Base-by-base conservation (phyloP, 2,329 filamentous ascomycete genomes). In the Penicillium sp. region DNA sequence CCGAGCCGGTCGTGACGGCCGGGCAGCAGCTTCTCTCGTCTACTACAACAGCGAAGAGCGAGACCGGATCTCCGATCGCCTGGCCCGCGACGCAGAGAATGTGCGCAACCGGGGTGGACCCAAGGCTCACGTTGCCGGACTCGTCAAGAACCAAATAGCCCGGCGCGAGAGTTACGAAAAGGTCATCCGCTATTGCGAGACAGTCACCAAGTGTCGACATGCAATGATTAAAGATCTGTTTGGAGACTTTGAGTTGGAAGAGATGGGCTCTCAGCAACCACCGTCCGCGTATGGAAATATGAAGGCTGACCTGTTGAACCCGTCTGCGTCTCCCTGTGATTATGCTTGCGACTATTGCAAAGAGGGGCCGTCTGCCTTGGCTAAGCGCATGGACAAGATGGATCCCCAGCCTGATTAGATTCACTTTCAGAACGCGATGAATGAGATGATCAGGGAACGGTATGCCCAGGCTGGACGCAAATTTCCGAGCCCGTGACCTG, bases 31-130 rank as follows among this genome's bases (percentile, higher is more conserved):
- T 60, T 97, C 92, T 70, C 91, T 96, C 55, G 79, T 98, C 55
- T 96, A 97, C 76, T 98, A 97, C 77, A 92, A 88, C 60, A 86
- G 90, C 13, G 91, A 96, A 74, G 93, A 97, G 70, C 82, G 91
- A 27, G 90, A 96, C 69, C 85, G 92, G 1, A 86, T 90, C 10
- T 85, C 83, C 10, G 77, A 76, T 27, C 80, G 84, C 56, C 77
- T 87, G 66, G 68, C 72, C 16, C 71, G 76, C 11, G 82, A 82
- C 61, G 72, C 65, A 57, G 77, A 71, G 58, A 76, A 70, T 35
- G 74, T 75, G 27, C 71, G 70, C 43, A 71, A 70, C 53, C 63
- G 68, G 31, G 70, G 69, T 19, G 64, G 65, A 27, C 63, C 67
- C 31, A 68, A 68, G 37, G 56, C 61, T 5, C 55, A 64, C 81